Evolutionary conservation across 768 basidiomycete species (phyloP), one percentile per base, ranked within the genome.

Genomic region (Sarcodon aspratus): DNA sequence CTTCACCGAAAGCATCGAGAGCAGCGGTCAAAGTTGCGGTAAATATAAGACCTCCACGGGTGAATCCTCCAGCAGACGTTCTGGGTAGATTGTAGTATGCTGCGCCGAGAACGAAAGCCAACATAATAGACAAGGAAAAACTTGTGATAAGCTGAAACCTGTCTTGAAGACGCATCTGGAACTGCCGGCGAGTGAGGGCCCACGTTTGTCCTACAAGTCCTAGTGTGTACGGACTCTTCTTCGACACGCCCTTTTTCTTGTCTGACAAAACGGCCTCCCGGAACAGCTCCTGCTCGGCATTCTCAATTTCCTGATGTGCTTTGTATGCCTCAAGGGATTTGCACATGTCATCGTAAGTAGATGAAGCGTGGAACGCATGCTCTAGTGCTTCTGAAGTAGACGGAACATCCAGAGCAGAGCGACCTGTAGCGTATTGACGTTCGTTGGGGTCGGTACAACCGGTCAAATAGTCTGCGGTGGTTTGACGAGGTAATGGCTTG

Each of bases 381-480:
- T 85, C 89, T 18, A 94, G 75, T 33, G 70, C 75, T 44, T 75
- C 69, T 0, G 91, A 80, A 0, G 85, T 75, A 6, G 77, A 77
- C 0, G 86, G 88, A 0, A 81, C 81, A 52, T 80, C 72, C 1
- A 54, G 52, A 10, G 68, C 70, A 9, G 80, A 77, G 18, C 72
- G 74, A 6, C 82, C 86, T 2, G 74, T 66, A 0, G 79, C 76
- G 55, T 85, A 83, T 59, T 81, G 83, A 21, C 91, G 85, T 66
- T 95, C 90, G 56, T 91, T 88, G 0, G 81, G 76, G 57, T 89
- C 87, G 2, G 92, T 85, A 63, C 82, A 84, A 6, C 83, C 83
- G 17, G 86, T 87, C 17, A 93, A 73, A 62, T 86, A 93, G 61
- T 93, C 90, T 9, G 89, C 79, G 11, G 85, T 87, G 55, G 80